These are phyloP conservation scores for Lophium mytilinum DNA, from an alignment of 495 filamentous ascomycete species.

Conservation along the genomic window DNA sequence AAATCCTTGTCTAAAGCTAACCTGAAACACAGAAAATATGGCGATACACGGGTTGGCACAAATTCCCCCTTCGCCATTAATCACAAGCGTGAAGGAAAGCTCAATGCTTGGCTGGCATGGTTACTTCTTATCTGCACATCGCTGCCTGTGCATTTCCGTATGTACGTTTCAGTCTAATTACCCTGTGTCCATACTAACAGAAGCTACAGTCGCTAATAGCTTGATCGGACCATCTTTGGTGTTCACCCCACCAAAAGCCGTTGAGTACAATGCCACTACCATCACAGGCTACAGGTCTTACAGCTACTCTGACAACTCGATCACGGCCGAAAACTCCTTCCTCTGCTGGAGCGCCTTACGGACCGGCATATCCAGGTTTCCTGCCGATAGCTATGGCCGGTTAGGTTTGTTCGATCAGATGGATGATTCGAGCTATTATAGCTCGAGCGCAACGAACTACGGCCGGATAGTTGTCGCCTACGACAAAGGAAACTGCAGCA, in stretches of 20 bases:
- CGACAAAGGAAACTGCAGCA: slow-evolving; percentile 9
- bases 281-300: not conserved
- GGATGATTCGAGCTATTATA: too few relatives aligned
- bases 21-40: not conserved
- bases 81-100: slow-evolving; percentile 13
- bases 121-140: slow-evolving; percentile 14
- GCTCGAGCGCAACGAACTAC: not conserved
- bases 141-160: slow-evolving; percentile 7
- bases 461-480: slow-evolving; percentile 3
- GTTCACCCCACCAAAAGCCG: not conserved
- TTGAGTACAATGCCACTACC: slow-evolving; percentile 6
- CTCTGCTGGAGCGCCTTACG: slow-evolving; percentile 20
- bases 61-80: slow-evolving; percentile 20
- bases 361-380: slow-evolving; percentile 11
- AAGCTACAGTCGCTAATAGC: slow-evolving; percentile 4
- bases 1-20: too few relatives aligned
- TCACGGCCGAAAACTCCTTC: not conserved
- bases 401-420: too few relatives aligned
- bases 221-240: slow-evolving; percentile 17
- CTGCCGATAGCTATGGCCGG: not conserved
- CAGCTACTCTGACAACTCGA: not conserved
- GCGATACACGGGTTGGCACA: slow-evolving; percentile 19
- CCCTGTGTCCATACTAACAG: not conserved
- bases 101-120: slow-evolving; percentile 15
- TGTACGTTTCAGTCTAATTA: not conserved